These are phyloP conservation scores for Chrysanthemum seticuspe DNA, from an alignment of 129 eudicot genomes.

Conservation along the genomic window DNA sequence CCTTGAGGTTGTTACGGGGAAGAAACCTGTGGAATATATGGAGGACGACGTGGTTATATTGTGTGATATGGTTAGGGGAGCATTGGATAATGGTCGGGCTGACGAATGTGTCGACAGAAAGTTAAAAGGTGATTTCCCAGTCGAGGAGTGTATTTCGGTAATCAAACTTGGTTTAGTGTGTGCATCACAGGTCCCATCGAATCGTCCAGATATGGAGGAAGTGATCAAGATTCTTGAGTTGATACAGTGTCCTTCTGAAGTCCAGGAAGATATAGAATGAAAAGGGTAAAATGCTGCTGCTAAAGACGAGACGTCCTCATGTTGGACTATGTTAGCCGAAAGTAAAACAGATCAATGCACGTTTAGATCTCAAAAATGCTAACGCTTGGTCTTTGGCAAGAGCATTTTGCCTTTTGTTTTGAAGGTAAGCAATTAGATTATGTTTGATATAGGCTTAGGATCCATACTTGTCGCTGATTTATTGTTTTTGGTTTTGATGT, in stretches of 20 bases:
- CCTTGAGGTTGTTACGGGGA: slow-evolving; percentile 82
- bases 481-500: slow-evolving; percentile 21
- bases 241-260: slow-evolving; percentile 75
- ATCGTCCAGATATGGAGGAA: slow-evolving; percentile 93
- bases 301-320: slow-evolving; percentile 25
- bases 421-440: slow-evolving; percentile 24
- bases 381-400: slow-evolving; percentile 29
- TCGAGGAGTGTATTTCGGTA: slow-evolving; percentile 79
- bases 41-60: slow-evolving; percentile 92
- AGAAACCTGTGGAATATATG: slow-evolving; percentile 91
- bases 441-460: slow-evolving; percentile 40
- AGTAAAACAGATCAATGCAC: slow-evolving; percentile 20
- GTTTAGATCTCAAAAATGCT: neutral
- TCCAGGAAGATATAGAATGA: slow-evolving; percentile 60
- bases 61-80: slow-evolving; percentile 88
- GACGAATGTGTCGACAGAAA: slow-evolving; percentile 73
- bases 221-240: slow-evolving; percentile 82
- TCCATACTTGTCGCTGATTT: slow-evolving; percentile 28
- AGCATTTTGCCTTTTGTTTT: slow-evolving; percentile 38
- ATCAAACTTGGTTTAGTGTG: slow-evolving; percentile 89
- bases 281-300: slow-evolving; percentile 31
- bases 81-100: slow-evolving; percentile 62
- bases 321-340: slow-evolving; percentile 13
- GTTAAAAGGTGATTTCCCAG: slow-evolving; percentile 51
- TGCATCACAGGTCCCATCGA: slow-evolving; percentile 94